Percentiles rank a stretch among this genome's conserved stretches.
phyloP scores from a whole-genome alignment of 257 asterid genomes.

The Craterostigma plantagineum region DNA sequence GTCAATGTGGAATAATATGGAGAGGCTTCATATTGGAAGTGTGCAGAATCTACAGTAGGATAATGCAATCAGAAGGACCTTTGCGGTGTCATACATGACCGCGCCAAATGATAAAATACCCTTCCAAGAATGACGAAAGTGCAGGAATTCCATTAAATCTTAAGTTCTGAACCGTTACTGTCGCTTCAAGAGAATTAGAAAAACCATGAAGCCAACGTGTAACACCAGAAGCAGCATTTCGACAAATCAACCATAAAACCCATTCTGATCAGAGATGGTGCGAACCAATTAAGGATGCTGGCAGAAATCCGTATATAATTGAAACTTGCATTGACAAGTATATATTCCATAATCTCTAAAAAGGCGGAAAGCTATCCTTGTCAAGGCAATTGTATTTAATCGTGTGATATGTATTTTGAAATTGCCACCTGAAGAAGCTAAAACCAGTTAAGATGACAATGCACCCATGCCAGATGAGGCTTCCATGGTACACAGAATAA shows the following conservation, averaged over 20 bases:
- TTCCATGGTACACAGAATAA: too few species aligned
- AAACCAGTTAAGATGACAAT: too few species aligned
- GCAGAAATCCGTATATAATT: too few species aligned
- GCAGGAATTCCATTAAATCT: slow-evolving; percentile 21
- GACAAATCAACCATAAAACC: slow-evolving; percentile 41
- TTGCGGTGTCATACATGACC: slow-evolving; percentile 27
- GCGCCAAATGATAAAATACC: slow-evolving; percentile 35
- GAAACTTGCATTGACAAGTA: too few species aligned
- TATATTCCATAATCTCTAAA: too few species aligned
- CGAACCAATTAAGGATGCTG: slow-evolving; percentile 16
- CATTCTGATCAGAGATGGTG: slow-evolving; percentile 40
- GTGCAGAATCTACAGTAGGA: slow-evolving; percentile 16
- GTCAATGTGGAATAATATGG: slow-evolving; percentile 26
- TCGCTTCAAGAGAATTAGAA: slow-evolving; percentile 34
- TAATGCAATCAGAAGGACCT: slow-evolving; percentile 21
- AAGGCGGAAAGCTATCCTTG: too few species aligned
- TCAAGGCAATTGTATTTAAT: too few species aligned
- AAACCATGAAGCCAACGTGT: slow-evolving; percentile 34
- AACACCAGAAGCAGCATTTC: slow-evolving; percentile 36
- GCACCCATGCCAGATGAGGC: too few species aligned
- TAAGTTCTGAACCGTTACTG: slow-evolving; percentile 25
- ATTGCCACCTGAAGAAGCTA: too few species aligned
- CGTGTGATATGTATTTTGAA: too few species aligned
- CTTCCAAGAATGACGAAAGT: slow-evolving; percentile 25
- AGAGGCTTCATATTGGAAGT: slow-evolving; percentile 28